Evolutionary conservation across 371 early-diverging fungal genomes (phyloP).

Genomic region (Phascolomyces articulosus): DNA sequence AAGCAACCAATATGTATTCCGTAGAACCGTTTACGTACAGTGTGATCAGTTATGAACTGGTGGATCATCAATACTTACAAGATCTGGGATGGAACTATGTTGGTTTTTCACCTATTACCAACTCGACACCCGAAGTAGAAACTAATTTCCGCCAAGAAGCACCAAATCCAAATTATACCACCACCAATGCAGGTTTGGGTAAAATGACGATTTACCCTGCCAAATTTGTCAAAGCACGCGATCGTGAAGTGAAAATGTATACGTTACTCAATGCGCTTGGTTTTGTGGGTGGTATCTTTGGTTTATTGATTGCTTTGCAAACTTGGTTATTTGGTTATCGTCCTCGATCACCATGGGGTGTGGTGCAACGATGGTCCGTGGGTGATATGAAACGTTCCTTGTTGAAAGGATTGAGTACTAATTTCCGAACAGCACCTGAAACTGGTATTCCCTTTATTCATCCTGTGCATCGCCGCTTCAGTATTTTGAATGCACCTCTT

Average conservation of each 20-base stretch:
- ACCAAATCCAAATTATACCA: constrained; percentile 40
- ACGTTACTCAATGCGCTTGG: constrained; percentile 51
- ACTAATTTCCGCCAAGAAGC: constrained; percentile 45
- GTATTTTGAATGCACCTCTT: constrained; percentile 21
- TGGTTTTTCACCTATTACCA: constrained; percentile 47
- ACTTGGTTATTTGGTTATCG: constrained; percentile 55
- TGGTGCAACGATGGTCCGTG: constrained; percentile 53
- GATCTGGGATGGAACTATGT: constrained; percentile 52
- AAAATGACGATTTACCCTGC: constrained; percentile 33
- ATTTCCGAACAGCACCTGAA: constrained; percentile 40
- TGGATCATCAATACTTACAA: constrained; percentile 47
- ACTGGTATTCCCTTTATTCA: constrained; percentile 50
- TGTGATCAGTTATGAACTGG: constrained; percentile 38
- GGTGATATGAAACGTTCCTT: constrained; percentile 49
- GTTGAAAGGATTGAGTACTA: constrained; percentile 36
- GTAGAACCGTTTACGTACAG: constrained; percentile 46
- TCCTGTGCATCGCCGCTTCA: constrained; percentile 51
- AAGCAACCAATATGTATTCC: constrained; percentile 38
- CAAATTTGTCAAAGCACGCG: constrained; percentile 21
- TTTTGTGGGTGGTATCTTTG: constrained; percentile 56
- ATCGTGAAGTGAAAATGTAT: constrained; percentile 52
- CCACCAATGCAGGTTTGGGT: constrained; percentile 34
- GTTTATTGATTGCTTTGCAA: constrained; percentile 44
- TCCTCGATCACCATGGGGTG: constrained; percentile 55
- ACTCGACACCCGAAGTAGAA: constrained; percentile 42